These are phyloP conservation scores for Xylariaceae sp. DNA, from an alignment of 2,329 filamentous ascomycete genomes.

Conservation along the genomic window DNA sequence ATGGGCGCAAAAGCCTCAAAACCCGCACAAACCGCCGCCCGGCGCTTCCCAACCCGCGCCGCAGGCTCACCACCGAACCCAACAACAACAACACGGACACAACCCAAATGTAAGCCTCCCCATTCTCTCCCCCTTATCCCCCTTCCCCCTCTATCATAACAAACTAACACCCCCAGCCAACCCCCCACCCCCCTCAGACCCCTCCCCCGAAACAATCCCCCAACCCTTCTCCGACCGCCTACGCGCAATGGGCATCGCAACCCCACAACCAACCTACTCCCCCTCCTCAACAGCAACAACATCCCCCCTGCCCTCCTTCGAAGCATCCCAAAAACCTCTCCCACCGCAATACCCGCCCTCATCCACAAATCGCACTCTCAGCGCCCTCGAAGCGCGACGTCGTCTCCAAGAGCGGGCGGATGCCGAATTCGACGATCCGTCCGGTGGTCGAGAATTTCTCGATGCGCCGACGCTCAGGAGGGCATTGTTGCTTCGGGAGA, in stretches of 20 bases:
- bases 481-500: slow-evolving; percentile 40
- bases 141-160: background rate
- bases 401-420: slow-evolving; percentile 41
- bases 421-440: slow-evolving; percentile 40
- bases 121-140: background rate
- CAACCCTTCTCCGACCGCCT: slow-evolving; percentile 48
- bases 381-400: slow-evolving; percentile 45
- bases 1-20: slow-evolving; percentile 48
- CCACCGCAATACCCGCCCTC: slow-evolving; percentile 20
- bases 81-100: slow-evolving; percentile 17
- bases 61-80: slow-evolving; percentile 26
- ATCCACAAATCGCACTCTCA: slow-evolving; percentile 42
- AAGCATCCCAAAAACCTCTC: slow-evolving; percentile 12
- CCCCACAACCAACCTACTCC: slow-evolving; percentile 50
- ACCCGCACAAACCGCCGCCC: slow-evolving; percentile 36
- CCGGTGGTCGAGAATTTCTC: slow-evolving; percentile 42
- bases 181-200: slow-evolving; percentile 37
- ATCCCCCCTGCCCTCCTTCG: slow-evolving; percentile 9
- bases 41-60: slow-evolving; percentile 42
- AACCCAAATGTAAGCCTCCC: slow-evolving; percentile 32
- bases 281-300: slow-evolving; percentile 43
- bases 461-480: slow-evolving; percentile 45
- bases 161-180: slow-evolving; percentile 22
- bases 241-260: slow-evolving; percentile 49
- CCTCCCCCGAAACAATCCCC: slow-evolving; percentile 14